Percentiles rank a stretch among this genome's conserved stretches.
These are phyloP conservation scores for Vicia villosa DNA, from an alignment of 306 rosid genomes.

Conservation along the genomic window DNA sequence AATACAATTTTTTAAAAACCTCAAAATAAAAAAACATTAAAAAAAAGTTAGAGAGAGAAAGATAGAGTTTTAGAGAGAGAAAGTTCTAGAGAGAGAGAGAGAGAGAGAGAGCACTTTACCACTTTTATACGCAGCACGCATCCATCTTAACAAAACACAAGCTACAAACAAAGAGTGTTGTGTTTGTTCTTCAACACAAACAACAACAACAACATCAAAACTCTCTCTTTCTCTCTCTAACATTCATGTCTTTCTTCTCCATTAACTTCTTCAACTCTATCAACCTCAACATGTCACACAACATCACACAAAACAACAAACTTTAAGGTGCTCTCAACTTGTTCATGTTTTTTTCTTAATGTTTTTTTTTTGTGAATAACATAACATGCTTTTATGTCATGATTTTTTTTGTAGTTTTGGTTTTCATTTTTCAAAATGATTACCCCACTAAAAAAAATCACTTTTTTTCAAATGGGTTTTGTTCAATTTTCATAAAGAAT, in stretches of 20 bases:
- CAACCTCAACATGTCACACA: constrained; percentile 19
- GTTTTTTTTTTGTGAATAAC: not conserved
- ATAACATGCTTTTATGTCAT: not conserved
- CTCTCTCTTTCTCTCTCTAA: not conserved
- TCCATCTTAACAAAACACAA: constrained; percentile 67
- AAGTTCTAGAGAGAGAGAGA: not conserved
- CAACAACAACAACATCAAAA: not conserved
- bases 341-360: not conserved
- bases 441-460: not conserved
- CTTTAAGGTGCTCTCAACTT: constrained; percentile 33
- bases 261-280: constrained; percentile 24
- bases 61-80: not conserved
- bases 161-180: constrained; percentile 43
- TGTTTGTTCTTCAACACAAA: constrained; percentile 26
- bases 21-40: constrained; percentile 5
- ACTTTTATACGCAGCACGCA: constrained; percentile 97
- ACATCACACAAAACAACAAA: constrained; percentile 9
- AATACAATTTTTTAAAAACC: not conserved
- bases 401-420: not conserved
- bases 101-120: constrained; percentile 69
- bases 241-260: constrained; percentile 42
- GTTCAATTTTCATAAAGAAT: constrained; percentile 7
- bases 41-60: constrained; percentile 3
- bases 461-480: not conserved
- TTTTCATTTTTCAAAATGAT: constrained; percentile 19